A percentile compares a stretch with the other conserved stretches of the same genome.
Evolutionary conservation across 257 asterid species (phyloP).

Genomic region (Solanum pennellii): DNA sequence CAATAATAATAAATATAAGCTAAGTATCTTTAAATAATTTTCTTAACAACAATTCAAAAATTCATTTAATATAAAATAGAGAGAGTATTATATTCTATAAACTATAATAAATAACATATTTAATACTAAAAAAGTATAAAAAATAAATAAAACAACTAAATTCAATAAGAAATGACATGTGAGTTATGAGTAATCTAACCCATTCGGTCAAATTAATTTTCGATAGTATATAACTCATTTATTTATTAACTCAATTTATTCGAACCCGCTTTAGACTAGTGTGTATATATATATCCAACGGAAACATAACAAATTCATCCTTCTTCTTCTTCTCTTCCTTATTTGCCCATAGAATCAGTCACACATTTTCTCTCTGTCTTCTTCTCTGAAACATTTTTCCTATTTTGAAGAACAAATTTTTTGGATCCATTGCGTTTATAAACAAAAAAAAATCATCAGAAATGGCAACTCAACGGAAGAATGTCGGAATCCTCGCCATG

Average conservation of each 20-base stretch:
- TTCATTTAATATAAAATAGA: no score
- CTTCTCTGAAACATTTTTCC: neutral
- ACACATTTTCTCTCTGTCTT: neutral
- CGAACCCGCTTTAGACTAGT: no score
- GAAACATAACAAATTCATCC: neutral
- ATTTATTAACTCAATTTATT: no score
- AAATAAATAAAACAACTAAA: no score
- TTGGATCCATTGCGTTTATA: neutral
- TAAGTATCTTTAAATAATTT: no score
- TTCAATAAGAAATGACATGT: no score
- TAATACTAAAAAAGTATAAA: neutral
- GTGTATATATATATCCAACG: neutral
- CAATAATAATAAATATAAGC: fast-evolving
- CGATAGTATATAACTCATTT: no score
- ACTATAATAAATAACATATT: no score
- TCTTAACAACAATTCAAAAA: no score
- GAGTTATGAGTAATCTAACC: no score
- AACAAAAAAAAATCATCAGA: neutral
- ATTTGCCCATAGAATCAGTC: neutral
- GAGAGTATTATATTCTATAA: no score
- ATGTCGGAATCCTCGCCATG: slow-evolving; percentile 97
- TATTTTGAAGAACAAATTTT: neutral
- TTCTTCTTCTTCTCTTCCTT: neutral
- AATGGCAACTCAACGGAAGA: slow-evolving; percentile 43
- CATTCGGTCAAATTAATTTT: no score